Evolutionary conservation across 495 filamentous ascomycete genomes (phyloP).

Genomic region (Rusavskia elegans): DNA sequence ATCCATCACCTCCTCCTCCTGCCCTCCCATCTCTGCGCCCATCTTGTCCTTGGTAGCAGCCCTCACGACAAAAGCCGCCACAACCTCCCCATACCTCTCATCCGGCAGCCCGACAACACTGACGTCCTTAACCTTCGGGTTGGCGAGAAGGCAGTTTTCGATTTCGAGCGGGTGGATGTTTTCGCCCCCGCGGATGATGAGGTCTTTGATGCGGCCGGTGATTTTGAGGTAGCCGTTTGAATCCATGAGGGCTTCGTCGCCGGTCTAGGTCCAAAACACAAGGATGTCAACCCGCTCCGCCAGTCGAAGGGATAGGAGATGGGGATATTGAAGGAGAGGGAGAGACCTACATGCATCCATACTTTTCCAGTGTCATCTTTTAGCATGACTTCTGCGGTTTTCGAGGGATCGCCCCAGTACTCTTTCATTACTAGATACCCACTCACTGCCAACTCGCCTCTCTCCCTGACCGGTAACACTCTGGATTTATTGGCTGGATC

Average conservation of each 20-base stretch:
- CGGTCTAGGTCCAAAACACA: conserved; percentile 27
- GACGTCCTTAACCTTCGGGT: conserved; percentile 51
- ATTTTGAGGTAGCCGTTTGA: conserved; percentile 48
- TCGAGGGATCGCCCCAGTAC: conserved; percentile 62
- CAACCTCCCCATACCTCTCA: conserved; percentile 69
- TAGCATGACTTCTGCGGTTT: conserved; percentile 57
- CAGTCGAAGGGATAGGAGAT: too few species aligned
- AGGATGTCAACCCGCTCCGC: not conserved
- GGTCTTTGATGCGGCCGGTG: conserved; percentile 70
- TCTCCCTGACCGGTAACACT: conserved; percentile 45
- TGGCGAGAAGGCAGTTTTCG: conserved; percentile 74
- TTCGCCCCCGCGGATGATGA: conserved; percentile 87
- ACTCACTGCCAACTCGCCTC: conserved; percentile 68
- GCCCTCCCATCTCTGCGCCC: not conserved
- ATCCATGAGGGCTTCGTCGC: conserved; percentile 88
- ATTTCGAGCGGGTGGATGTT: conserved; percentile 94
- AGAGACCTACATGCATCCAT: conserved; percentile 42
- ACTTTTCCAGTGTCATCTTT: conserved; percentile 40
- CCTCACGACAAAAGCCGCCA: conserved; percentile 64
- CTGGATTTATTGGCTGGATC: conserved; percentile 36
- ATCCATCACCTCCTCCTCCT: conserved; percentile 23
- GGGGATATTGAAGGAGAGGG: too few species aligned
- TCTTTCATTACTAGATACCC: conserved; percentile 86
- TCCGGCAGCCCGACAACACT: conserved; percentile 77
- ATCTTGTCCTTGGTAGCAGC: conserved; percentile 14